Evolutionary conservation across 257 asterid species (phyloP).

Genomic region (Solanum appendiculatum): DNA sequence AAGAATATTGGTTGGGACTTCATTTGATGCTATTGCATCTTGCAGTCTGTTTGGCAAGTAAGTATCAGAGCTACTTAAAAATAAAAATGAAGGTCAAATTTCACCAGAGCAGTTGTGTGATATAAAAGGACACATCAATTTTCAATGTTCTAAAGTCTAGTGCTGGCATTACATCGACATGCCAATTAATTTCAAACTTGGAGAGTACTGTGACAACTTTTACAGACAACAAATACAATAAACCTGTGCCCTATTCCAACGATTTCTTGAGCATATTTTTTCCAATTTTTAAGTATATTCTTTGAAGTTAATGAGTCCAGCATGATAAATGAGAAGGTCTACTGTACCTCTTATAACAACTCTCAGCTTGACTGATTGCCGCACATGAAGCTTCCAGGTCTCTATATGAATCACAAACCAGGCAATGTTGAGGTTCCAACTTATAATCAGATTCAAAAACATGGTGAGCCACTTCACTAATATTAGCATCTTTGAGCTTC

Average conservation of each 20-base stretch:
- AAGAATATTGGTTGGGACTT: constrained; percentile 19
- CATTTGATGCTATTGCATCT: constrained; percentile 42
- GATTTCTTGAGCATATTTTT: neutral
- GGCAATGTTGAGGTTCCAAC: constrained; percentile 51
- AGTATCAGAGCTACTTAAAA: neutral
- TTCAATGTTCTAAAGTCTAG: neutral
- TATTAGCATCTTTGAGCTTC: constrained; percentile 18
- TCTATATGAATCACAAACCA: constrained; percentile 45
- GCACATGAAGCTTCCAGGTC: constrained; percentile 51
- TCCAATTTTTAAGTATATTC: neutral
- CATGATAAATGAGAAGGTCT: neutral
- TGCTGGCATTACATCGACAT: neutral
- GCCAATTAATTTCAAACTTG: neutral
- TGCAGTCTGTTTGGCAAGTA: constrained; percentile 40
- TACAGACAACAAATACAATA: neutral
- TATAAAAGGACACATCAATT: neutral
- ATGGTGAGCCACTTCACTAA: constrained; percentile 24
- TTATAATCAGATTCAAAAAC: constrained; percentile 21
- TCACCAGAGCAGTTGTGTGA: neutral
- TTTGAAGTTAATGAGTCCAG: neutral
- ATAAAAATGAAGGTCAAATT: neutral
- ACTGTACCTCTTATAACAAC: constrained; percentile 41
- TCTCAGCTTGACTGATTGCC: constrained; percentile 34
- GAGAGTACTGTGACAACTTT: neutral
- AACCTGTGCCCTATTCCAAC: neutral